These are phyloP conservation scores for Pascua sp. DNA, from an alignment of 1,284 basidiomycete species.

Conservation along the genomic window DNA sequence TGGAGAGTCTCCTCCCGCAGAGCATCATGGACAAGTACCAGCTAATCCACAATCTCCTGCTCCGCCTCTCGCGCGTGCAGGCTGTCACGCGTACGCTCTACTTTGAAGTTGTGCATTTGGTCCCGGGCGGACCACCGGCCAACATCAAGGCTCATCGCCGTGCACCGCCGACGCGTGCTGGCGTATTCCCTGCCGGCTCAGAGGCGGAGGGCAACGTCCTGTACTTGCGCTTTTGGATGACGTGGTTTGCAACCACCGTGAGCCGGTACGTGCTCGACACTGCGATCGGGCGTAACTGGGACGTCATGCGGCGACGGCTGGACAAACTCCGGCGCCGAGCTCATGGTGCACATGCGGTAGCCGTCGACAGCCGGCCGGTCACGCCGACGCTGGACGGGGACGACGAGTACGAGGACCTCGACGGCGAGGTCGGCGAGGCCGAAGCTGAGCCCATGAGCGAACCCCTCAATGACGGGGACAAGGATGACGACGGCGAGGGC, in stretches of 20 bases:
- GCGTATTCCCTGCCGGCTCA: slow-evolving; percentile 58
- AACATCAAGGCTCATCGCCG: no score
- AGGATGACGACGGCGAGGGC: slow-evolving; percentile 31
- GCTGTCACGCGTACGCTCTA: slow-evolving; percentile 65
- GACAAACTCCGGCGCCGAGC: slow-evolving; percentile 23
- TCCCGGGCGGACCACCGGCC: no score
- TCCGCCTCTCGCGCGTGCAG: slow-evolving; percentile 73
- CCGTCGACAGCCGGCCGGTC: slow-evolving; percentile 15
- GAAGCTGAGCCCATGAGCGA: slow-evolving; percentile 2
- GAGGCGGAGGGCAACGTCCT: slow-evolving; percentile 58
- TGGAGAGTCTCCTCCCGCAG: slow-evolving; percentile 66
- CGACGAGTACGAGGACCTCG: slow-evolving; percentile 18
- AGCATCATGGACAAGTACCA: slow-evolving; percentile 77
- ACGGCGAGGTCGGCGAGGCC: slow-evolving; percentile 14
- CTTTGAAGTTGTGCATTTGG: slow-evolving; percentile 46
- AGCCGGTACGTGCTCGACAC: slow-evolving; percentile 69
- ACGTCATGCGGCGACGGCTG: slow-evolving; percentile 59
- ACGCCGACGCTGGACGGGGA: slow-evolving; percentile 23
- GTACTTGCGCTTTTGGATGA: slow-evolving; percentile 67
- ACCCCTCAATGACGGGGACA: slow-evolving; percentile 28
- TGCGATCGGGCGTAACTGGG: slow-evolving; percentile 70
- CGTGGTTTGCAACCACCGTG: slow-evolving; percentile 64
- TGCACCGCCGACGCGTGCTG: not conserved
- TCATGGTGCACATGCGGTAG: slow-evolving; percentile 9
- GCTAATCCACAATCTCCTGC: slow-evolving; percentile 68